A percentile compares a stretch with the other conserved stretches of the same genome.
Evolutionary conservation across 495 filamentous ascomycete genomes (phyloP).

Genomic region (Pseudoneurospora amorphoporcata): DNA sequence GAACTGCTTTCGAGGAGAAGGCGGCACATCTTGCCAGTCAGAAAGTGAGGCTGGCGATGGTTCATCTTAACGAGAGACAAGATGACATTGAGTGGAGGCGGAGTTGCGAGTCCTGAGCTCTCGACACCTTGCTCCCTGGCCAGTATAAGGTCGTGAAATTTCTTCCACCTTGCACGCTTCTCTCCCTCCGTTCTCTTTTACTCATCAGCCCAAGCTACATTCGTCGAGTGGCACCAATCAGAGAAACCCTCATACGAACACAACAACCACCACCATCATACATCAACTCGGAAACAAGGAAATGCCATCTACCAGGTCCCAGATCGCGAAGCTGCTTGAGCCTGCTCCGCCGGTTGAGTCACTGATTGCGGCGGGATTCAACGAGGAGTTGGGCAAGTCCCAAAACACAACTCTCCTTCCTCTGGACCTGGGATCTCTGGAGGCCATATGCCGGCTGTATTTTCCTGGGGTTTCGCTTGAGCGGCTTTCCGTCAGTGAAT

Average conservation of each 20-base stretch:
- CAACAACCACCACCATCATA: neutral
- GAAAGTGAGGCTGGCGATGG: neutral
- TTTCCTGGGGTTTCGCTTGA: neutral
- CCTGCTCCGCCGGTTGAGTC: neutral
- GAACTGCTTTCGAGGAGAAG: neutral
- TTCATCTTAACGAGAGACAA: neutral
- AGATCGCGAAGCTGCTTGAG: neutral
- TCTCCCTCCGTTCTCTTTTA: neutral
- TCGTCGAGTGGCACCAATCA: neutral
- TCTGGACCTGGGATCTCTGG: neutral
- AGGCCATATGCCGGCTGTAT: neutral
- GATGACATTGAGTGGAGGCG: neutral
- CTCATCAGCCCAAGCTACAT: neutral
- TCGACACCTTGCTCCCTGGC: neutral
- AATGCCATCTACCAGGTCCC: neutral
- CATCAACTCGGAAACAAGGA: neutral
- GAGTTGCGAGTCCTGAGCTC: neutral
- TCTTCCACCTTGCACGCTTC: neutral
- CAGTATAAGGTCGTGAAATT: neutral
- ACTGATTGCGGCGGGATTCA: neutral
- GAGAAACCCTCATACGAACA: neutral
- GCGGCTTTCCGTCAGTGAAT: neutral
- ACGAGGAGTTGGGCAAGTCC: neutral
- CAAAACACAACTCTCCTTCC: neutral
- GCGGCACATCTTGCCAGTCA: neutral